phyloP scores from a whole-genome alignment of 2,329 filamentous ascomycete genomes.

The Arthrobotrys conoides region DNA sequence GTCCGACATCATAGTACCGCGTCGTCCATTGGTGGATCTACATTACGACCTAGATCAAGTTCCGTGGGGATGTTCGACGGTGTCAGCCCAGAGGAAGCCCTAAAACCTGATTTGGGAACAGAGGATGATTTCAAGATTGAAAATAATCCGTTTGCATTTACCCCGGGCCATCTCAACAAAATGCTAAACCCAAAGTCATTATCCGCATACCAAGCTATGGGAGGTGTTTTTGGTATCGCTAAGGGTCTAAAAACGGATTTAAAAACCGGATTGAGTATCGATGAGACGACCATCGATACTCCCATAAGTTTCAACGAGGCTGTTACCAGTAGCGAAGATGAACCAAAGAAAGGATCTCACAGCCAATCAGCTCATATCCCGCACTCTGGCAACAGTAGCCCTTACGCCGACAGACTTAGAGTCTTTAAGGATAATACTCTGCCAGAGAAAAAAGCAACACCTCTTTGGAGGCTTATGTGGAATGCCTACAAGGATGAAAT shows the following conservation, averaged over 20 bases:
- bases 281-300: constrained; percentile 70
- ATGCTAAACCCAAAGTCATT: constrained; percentile 71
- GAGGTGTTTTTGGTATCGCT: constrained; percentile 72
- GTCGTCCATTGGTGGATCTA: constrained; percentile 56
- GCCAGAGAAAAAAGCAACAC: constrained; percentile 75
- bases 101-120: constrained; percentile 71
- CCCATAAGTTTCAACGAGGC: constrained; percentile 71
- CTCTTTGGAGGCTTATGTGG: constrained; percentile 76
- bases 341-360: constrained; percentile 61
- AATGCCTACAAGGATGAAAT: constrained; percentile 81
- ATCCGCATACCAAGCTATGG: constrained; percentile 70
- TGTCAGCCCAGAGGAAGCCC: constrained; percentile 67
- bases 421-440: constrained; percentile 75
- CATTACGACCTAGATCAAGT: constrained; percentile 56
- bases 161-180: constrained; percentile 72
- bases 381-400: constrained; percentile 15
- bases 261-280: constrained; percentile 70
- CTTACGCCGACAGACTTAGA: constrained; percentile 72
- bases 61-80: constrained; percentile 52
- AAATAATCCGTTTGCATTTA: constrained; percentile 72
- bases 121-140: constrained; percentile 71
- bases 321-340: constrained; percentile 64
- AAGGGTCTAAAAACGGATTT: constrained; percentile 71
- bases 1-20: constrained; percentile 54
- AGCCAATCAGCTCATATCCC: constrained; percentile 47